Evolutionary conservation across 1,139 yeast species (phyloP), one percentile per base, ranked within the genome.

Genomic region (Suhomyces kunorum): DNA sequence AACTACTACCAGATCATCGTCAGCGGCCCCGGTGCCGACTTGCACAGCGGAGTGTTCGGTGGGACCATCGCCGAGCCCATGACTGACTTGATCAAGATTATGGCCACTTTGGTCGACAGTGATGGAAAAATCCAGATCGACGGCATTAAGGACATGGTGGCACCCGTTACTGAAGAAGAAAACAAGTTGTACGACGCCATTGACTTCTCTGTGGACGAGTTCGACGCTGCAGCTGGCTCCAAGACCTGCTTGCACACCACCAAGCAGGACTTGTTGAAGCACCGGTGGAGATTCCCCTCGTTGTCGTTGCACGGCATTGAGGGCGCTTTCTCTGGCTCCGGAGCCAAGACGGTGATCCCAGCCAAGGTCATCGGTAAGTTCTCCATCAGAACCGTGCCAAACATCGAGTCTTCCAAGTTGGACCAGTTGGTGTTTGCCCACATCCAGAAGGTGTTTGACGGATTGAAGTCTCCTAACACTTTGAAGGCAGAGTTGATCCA

Each of bases 231-330:
- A 36, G 72, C 92, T 27, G 98, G 98, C 38, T 83, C 96, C 16
- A 63, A 86, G 49, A 89, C 97, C 32, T 80, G 89, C 29, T 74
- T 90, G 47, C 84, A 84, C 67, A 76, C 80, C 48, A 76, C 77
- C 61, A 87, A 88, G 66, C 82, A 87, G 68, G 85, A 83, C 46
- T 85, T 90, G 51, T 79, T 92, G 59, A 92, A 89, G 84, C 97
- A 92, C 66, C 84, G 98, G 77, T 92, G 98, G 98, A 84, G 98
- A 77, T 88, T 75, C 70, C 98, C 99, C 45, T 89, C 98, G 14
- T 76, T 92, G 58, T 89, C 98, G 5, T 68, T 92, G 49, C 99
- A 92, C 66, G 99, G 99, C 53, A 79, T 92, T 46, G 98, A 92
- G 68, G 98, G 98, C 50, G 99, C 98, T 7, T 92, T 92, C 65